Conservation (phyloP, 345 rosid genomes). For the Microcos paniculata region DNA sequence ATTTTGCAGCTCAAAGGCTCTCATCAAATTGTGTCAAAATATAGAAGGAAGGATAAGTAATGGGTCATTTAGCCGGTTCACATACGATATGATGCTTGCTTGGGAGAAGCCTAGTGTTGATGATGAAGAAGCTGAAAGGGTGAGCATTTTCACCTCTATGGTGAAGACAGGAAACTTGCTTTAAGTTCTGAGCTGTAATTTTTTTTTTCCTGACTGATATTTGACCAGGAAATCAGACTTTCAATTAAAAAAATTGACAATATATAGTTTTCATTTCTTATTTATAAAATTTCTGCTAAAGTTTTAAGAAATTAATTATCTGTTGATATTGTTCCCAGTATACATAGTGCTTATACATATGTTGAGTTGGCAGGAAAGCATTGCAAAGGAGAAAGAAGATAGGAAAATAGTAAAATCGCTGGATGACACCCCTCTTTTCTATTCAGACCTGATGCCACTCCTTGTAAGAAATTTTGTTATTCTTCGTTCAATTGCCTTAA, state of each 20-base stretch:
- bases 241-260: not conserved
- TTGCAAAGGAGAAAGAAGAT: constrained; percentile 70
- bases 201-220: not conserved
- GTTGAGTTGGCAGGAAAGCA: constrained; percentile 46
- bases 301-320: not conserved
- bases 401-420: constrained; percentile 36
- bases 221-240: not conserved
- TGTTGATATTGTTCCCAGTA: not conserved
- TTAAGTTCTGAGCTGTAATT: not conserved
- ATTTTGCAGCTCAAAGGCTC: constrained; percentile 59
- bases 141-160: not conserved
- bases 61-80: constrained; percentile 66
- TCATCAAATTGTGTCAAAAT: constrained; percentile 40
- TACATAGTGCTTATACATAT: not conserved
- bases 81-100: constrained; percentile 86
- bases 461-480: constrained; percentile 49
- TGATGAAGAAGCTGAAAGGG: constrained; percentile 40
- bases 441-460: constrained; percentile 87
- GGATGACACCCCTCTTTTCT: constrained; percentile 80
- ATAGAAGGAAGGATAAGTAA: constrained; percentile 56
- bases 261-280: not conserved
- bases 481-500: not conserved
- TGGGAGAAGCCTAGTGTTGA: constrained; percentile 68
- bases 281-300: not conserved
- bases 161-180: not conserved